Conservation (phyloP, 257 asterid genomes). For the Gynochthodes officinalis region DNA sequence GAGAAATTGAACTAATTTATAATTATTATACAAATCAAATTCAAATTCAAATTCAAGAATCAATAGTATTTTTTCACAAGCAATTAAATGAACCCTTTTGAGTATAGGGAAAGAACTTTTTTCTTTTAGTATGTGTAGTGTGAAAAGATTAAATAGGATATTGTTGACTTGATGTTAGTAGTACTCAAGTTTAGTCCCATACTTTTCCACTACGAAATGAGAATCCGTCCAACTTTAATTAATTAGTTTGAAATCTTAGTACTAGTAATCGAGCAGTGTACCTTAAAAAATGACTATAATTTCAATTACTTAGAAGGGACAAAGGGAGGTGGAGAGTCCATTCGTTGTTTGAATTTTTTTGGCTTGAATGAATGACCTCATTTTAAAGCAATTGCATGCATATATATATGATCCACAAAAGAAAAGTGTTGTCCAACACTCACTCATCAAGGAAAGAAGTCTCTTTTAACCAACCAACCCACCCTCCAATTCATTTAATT, state of each 20-base stretch:
- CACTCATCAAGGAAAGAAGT: constrained; percentile 17
- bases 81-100: too few species aligned
- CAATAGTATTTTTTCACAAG: too few species aligned
- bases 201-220: not conserved
- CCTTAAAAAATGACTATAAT: not conserved
- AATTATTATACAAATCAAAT: too few species aligned
- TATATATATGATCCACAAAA: constrained; percentile 5
- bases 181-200: too few species aligned
- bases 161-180: too few species aligned
- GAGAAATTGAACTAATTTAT: too few species aligned
- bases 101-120: too few species aligned
- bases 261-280: not conserved
- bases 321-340: constrained; percentile 32
- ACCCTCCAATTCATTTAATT: not conserved
- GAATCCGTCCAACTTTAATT: too few species aligned
- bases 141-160: too few species aligned
- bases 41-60: too few species aligned
- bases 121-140: too few species aligned
- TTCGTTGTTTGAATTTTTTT: not conserved
- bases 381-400: constrained; percentile 25
- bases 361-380: constrained; percentile 9
- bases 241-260: not conserved
- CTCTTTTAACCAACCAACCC: constrained; percentile 18
- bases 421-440: constrained; percentile 16
- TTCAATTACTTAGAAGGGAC: constrained; percentile 33